Evolutionary conservation across 2,329 filamentous ascomycete species (phyloP).

Genomic region (Aspergillus nomiae): DNA sequence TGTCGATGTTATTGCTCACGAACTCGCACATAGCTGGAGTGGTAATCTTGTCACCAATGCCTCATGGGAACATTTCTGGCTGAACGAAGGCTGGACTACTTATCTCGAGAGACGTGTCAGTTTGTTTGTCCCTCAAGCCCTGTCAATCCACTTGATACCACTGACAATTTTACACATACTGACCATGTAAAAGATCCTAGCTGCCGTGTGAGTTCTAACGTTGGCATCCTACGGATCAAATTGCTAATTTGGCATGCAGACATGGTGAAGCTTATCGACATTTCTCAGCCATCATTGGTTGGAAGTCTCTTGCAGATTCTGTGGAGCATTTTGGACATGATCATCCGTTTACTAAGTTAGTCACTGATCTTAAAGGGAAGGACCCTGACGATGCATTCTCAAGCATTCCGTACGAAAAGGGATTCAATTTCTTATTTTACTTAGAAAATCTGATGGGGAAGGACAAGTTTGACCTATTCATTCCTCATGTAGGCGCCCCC

Average conservation of each 20-base stretch:
- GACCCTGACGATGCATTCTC: conserved; percentile 97
- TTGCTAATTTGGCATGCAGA: conserved; percentile 39
- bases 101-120: conserved; percentile 80
- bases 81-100: conserved; percentile 85
- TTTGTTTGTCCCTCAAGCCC: background rate
- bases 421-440: conserved; percentile 90
- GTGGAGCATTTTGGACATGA: conserved; percentile 77
- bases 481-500: conserved; percentile 64
- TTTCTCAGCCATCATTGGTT: conserved; percentile 94
- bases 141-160: background rate
- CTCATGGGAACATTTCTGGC: conserved; percentile 58
- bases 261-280: conserved; percentile 86
- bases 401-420: conserved; percentile 91
- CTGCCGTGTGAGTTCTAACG: conserved; percentile 36
- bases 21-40: conserved; percentile 76
- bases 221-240: background rate
- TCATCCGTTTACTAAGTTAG: conserved; percentile 90
- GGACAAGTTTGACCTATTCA: conserved; percentile 90
- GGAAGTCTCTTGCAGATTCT: conserved; percentile 83
- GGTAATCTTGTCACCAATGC: conserved; percentile 69
- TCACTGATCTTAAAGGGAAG: conserved; percentile 82
- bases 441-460: conserved; percentile 84
- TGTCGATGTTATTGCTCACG: conserved; percentile 94
- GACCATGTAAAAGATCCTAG: conserved; percentile 38
- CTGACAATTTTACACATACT: conserved; percentile 12